Base-by-base conservation (phyloP, 768 basidiomycete species). In the Leccinum sublutescens region DNA sequence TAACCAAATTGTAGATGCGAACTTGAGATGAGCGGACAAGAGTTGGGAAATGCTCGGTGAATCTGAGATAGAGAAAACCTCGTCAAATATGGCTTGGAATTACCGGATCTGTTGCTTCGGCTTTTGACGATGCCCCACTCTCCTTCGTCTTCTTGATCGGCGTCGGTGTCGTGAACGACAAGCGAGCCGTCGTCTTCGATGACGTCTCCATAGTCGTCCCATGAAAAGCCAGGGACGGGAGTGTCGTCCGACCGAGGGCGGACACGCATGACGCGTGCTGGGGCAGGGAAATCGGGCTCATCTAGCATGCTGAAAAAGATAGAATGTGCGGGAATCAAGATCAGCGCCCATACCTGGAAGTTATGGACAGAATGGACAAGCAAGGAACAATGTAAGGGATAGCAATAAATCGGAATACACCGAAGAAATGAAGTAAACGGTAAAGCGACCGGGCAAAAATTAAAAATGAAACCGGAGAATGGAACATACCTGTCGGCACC, bases 171-270 rank as follows among this genome's bases (percentile, higher is more conserved):
- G 52, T 80, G 80, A n/a, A 77, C 9, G n/a, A 9, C 79, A 11
- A 74, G 79, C 40, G 73, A 69, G 34, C 62, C 64, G 0, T 68
- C n/a, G 43, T 45, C 74, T 17, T 67, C 67, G 53, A 81, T 71
- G 21, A 83, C 83, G 54, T 90, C 87, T 57, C 91, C 90, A 66
- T 91, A 91, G 75, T 91, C 89, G 0, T 75, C 85, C 89, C 87
- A 89, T 0, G 87, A 83, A 69, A 87, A 88, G 0, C 89, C 88
- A 6, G 77, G 71, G 8, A 82, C 84, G 15, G 88, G 86, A 45
- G 78, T 76, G 56, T 87, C 85, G 57, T 79, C 78, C n/a, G 83
- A 72, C 10, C 66, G 73, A 15, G 87, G 84, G 62, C 79, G 79
- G 4, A 91, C 80, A 23, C 88, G 88, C 77, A 89, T 83, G 58